Conservation (phyloP, 495 filamentous ascomycete species). For the Aspergillus steynii region DNA sequence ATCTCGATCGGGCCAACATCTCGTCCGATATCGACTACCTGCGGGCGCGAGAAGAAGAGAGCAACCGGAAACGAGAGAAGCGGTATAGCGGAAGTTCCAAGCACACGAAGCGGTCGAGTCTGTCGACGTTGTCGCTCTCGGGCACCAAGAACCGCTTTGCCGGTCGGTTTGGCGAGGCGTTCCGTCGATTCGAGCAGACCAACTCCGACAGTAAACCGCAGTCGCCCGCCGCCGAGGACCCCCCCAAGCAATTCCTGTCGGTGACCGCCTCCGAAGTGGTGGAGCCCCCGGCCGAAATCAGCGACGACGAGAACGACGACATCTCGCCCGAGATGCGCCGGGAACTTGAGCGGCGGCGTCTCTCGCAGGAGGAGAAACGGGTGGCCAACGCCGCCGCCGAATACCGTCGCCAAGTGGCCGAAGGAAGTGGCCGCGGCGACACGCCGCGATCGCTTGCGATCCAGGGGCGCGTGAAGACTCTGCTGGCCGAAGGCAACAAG, state of each 20-base stretch:
- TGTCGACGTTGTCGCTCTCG: conserved; percentile 72
- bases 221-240: conserved; percentile 48
- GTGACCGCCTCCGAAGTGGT: conserved; percentile 62
- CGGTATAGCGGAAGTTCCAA: conserved; percentile 61
- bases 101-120: conserved; percentile 78
- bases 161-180: conserved; percentile 93
- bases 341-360: conserved; percentile 80
- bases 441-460: conserved; percentile 72
- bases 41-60: conserved; percentile 72
- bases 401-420: conserved; percentile 76
- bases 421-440: conserved; percentile 56
- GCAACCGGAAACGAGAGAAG: conserved; percentile 67
- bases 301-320: conserved; percentile 65
- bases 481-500: conserved; percentile 78
- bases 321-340: conserved; percentile 87
- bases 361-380: conserved; percentile 88
- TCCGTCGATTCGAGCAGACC: conserved; percentile 84
- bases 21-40: conserved; percentile 88
- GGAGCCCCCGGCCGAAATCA: conserved; percentile 50
- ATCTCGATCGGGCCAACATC: conserved; percentile 57
- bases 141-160: conserved; percentile 84
- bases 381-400: conserved; percentile 91
- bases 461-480: conserved; percentile 82
- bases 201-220: conserved; percentile 51
- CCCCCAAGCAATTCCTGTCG: conserved; percentile 59